Evolutionary conservation across 257 asterid genomes (phyloP).

Genomic region (Verbascum thapsus): DNA sequence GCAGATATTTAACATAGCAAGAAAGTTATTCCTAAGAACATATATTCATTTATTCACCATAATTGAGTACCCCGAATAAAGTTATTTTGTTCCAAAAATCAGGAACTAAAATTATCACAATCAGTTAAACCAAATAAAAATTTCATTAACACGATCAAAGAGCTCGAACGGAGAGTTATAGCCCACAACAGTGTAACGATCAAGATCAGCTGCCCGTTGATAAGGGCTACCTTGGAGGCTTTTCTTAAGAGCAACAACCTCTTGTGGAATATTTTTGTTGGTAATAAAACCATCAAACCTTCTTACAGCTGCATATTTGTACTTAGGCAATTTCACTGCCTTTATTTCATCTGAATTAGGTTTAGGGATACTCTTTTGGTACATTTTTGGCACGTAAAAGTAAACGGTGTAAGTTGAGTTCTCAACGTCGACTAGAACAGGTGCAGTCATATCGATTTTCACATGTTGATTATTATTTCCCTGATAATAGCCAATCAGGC

Average conservation of each 20-base stretch:
- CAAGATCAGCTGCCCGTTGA: background rate
- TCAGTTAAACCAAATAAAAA: conserved; percentile 11
- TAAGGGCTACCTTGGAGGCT: conserved; percentile 29
- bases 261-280: background rate
- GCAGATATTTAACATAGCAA: too few relatives aligned
- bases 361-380: conserved; percentile 17
- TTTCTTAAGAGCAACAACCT: conserved; percentile 26
- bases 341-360: background rate
- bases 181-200: conserved; percentile 5
- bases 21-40: too few relatives aligned
- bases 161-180: conserved; percentile 32
- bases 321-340: conserved; percentile 19
- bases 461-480: conserved; percentile 21
- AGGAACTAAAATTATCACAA: background rate
- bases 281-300: conserved; percentile 27
- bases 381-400: conserved; percentile 29
- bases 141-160: conserved; percentile 25
- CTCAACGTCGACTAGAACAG: conserved; percentile 25
- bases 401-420: conserved; percentile 22
- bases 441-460: conserved; percentile 32
- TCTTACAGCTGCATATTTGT: conserved; percentile 31
- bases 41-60: too few relatives aligned
- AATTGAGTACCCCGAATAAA: too few relatives aligned
- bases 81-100: too few relatives aligned
- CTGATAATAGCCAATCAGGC: conserved; percentile 12